Evolutionary conservation across 441 rosid genomes (phyloP).

Genomic region (Pelargonium hybrid): DNA sequence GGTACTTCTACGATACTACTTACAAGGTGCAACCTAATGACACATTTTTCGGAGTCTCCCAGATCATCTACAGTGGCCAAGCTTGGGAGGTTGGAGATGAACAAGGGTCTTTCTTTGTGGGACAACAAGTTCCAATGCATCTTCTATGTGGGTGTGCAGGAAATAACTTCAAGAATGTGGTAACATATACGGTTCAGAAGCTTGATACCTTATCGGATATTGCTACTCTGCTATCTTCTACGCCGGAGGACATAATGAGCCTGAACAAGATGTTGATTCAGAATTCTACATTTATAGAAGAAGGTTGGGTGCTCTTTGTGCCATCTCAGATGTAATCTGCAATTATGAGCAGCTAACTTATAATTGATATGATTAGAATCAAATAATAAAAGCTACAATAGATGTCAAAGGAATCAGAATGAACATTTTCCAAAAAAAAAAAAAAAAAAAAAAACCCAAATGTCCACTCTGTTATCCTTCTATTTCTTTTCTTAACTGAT

Average conservation of each 20-base stretch:
- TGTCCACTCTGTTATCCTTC: no score
- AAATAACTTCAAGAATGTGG: constrained; percentile 25
- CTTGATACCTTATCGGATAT: constrained; percentile 31
- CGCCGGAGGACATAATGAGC: constrained; percentile 19
- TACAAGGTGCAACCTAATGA: constrained; percentile 24
- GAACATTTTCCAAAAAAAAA: no score
- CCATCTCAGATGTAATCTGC: constrained; percentile 15
- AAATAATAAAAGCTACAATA: no score
- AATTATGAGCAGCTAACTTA: no score
- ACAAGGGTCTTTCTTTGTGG: constrained; percentile 6
- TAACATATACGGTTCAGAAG: constrained; percentile 46
- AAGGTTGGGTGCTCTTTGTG: constrained; percentile 39
- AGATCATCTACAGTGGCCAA: constrained; percentile 31
- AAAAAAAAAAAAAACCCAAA: no score
- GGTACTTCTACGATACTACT: constrained; percentile 33
- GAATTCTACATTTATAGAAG: constrained; percentile 17
- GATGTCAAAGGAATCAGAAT: no score
- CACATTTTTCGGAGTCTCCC: constrained; percentile 28
- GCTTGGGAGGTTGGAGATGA: constrained; percentile 32
- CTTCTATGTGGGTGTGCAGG: constrained; percentile 43
- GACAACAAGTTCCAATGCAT: constrained; percentile 23
- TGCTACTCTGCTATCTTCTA: constrained; percentile 26
- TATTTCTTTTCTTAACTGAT: no score
- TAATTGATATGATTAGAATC: no score
- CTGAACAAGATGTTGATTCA: constrained; percentile 26